Conservation (phyloP, 306 rosid species). For the Pterocarpus macrocarpus region DNA sequence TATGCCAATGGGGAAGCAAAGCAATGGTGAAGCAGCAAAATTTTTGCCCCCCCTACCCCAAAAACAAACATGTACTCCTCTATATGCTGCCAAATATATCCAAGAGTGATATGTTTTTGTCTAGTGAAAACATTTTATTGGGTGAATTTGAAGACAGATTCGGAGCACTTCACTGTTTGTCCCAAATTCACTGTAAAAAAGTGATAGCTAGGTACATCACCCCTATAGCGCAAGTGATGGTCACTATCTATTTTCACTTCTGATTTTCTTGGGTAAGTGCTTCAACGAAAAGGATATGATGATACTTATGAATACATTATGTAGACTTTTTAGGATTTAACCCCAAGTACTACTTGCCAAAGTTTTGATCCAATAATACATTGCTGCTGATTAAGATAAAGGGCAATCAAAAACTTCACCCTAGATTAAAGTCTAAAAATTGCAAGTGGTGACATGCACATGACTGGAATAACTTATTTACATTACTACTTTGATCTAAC, state of each 20-base stretch:
- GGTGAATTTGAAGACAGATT: constrained; percentile 33
- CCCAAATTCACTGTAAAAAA: constrained; percentile 35
- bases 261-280: constrained; percentile 30
- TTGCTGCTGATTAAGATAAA: constrained; percentile 38
- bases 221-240: constrained; percentile 12
- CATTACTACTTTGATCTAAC: constrained; percentile 48
- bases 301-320: not conserved
- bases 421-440: constrained; percentile 43
- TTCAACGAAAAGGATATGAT: constrained; percentile 24
- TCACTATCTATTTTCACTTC: constrained; percentile 21
- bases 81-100: no score
- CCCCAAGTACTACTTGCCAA: constrained; percentile 30
- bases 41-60: no score
- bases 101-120: not conserved
- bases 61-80: no score
- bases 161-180: constrained; percentile 3
- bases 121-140: constrained; percentile 1
- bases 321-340: constrained; percentile 14
- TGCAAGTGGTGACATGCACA: constrained; percentile 39
- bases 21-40: no score
- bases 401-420: constrained; percentile 59
- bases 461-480: constrained; percentile 49
- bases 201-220: constrained; percentile 23
- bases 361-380: constrained; percentile 35
- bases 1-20: no score